Percentiles rank a stretch among this genome's conserved stretches.
Conservation (phyloP, 2,329 filamentous ascomycete species). For the Periconia macrospinosa region DNA sequence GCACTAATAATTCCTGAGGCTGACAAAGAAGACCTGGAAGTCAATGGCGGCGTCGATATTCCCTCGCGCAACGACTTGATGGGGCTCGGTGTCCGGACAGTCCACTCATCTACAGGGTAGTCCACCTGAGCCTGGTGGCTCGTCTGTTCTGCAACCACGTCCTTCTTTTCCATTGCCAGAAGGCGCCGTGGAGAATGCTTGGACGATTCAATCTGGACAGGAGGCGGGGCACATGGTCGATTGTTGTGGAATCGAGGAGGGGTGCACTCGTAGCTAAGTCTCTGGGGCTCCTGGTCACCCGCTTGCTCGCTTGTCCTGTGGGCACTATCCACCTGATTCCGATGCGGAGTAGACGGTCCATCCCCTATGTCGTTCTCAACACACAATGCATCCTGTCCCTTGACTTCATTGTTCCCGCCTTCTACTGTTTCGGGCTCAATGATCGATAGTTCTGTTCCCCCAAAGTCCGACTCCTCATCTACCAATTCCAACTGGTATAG, state of each 20-base stretch:
- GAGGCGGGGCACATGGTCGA: slow-evolving; percentile 28
- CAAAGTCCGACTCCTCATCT: slow-evolving; percentile 8
- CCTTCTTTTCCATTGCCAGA: slow-evolving; percentile 22
- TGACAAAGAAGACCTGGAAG: slow-evolving; percentile 11
- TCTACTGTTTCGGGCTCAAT: slow-evolving; percentile 24
- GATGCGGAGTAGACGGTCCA: not conserved
- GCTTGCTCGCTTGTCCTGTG: slow-evolving; percentile 18
- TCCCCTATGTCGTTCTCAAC: not conserved
- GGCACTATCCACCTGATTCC: not conserved
- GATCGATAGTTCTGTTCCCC: slow-evolving; percentile 23
- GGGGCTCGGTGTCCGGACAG: slow-evolving; percentile 30
- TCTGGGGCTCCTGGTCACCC: slow-evolving; percentile 4
- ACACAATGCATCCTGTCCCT: not conserved
- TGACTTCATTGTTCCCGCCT: not conserved
- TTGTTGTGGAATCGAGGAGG: slow-evolving; percentile 18
- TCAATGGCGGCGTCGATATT: slow-evolving; percentile 23
- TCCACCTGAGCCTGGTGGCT: slow-evolving; percentile 26
- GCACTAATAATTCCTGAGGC: slow-evolving; percentile 22
- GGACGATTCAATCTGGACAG: slow-evolving; percentile 19
- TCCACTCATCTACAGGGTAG: slow-evolving; percentile 30
- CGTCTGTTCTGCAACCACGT: slow-evolving; percentile 12
- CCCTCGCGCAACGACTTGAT: slow-evolving; percentile 22
- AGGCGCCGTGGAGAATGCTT: slow-evolving; percentile 10
- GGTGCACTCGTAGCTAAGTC: slow-evolving; percentile 5
- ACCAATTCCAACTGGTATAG: slow-evolving; percentile 20